A percentile compares a stretch with the other conserved stretches of the same genome.
phyloP scores from a whole-genome alignment of 2,329 filamentous ascomycete species.

The Chaetomiaceae sp. region DNA sequence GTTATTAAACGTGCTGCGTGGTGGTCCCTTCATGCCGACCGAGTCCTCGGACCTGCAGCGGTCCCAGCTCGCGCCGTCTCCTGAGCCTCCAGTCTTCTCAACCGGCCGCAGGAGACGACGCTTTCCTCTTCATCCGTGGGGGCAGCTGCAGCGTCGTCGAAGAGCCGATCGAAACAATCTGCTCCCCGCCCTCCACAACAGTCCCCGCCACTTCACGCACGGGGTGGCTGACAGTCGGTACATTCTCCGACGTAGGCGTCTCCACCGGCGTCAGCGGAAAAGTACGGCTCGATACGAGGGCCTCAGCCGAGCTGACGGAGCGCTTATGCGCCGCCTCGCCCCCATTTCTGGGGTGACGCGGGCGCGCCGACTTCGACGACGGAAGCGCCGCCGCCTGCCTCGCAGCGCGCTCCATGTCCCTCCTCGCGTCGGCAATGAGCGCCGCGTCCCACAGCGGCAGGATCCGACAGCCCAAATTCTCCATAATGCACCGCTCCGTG shows the following conservation, averaged over 20 bases:
- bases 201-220: neutral
- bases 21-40: neutral
- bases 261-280: conserved; percentile 40
- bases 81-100: conserved; percentile 1
- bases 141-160: conserved; percentile 9
- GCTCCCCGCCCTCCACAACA: neutral
- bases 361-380: too few relatives aligned
- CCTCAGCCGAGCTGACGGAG: conserved; percentile 38
- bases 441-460: conserved; percentile 55
- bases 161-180: neutral
- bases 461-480: conserved; percentile 60
- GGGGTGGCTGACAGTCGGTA: conserved; percentile 4
- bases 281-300: conserved; percentile 37
- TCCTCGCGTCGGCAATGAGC: conserved; percentile 54
- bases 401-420: conserved; percentile 60
- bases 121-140: conserved; percentile 9
- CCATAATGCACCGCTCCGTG: conserved; percentile 61
- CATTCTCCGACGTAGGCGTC: conserved; percentile 34
- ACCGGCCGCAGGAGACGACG: neutral
- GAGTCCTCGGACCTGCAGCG: neutral
- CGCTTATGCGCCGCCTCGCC: conserved; percentile 30
- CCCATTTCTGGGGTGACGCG: conserved; percentile 16
- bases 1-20: neutral
- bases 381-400: conserved; percentile 20
- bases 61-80: neutral